Base-by-base conservation (phyloP, 805 yeast genomes). In the Scheffersomyces stipitis region DNA sequence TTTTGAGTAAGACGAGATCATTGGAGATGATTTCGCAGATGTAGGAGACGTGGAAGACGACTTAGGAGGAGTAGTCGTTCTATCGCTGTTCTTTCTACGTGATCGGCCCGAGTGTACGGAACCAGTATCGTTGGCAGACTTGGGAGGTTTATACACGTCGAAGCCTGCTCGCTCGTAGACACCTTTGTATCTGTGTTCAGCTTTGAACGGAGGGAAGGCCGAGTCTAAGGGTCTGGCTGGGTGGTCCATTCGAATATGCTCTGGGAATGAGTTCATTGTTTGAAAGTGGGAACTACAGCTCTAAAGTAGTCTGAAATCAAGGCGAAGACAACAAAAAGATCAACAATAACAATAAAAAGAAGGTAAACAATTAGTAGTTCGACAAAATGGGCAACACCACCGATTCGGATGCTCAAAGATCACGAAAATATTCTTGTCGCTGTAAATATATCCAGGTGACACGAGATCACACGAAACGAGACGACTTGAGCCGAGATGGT, bases 81-180 rank as follows among this genome's bases (percentile, higher is more conserved):
- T 26, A 26, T 7, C 29, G 15, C 15, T 26, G 13, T 26, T 6
- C 29, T 26, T 26, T 20, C 31, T 26, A 38, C 12, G 31, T 30
- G 15, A 42, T 20, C 6, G 49, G 44, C 29, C 33, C 16, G 13
- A 18, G n/a, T 18, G 22, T 6, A n/a, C 5, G 15, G 26, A 22
- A 16, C 33, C 26, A 5, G 15, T 30, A 5, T 30, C 30, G 26
- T n/a, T 23, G n/a, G 16, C 16, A 27, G 30, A 27, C 9, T 27
- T 27, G 6, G 30, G 16, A 12, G 15, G 16, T 9, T 27, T 27
- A 9, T 7, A 15, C 12, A 69, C 66, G 28, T 85, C 93, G 50
- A 86, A 86, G 0, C 95, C 95, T 0, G 93, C 93, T 46, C 93
- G 63, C 54, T 86, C 93, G 58, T 83, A 78, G 2, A 84, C 93